Evolutionary conservation across 305 asterid species (phyloP), one percentile per base, ranked within the genome.

Genomic region (Fraxinus ornus): DNA sequence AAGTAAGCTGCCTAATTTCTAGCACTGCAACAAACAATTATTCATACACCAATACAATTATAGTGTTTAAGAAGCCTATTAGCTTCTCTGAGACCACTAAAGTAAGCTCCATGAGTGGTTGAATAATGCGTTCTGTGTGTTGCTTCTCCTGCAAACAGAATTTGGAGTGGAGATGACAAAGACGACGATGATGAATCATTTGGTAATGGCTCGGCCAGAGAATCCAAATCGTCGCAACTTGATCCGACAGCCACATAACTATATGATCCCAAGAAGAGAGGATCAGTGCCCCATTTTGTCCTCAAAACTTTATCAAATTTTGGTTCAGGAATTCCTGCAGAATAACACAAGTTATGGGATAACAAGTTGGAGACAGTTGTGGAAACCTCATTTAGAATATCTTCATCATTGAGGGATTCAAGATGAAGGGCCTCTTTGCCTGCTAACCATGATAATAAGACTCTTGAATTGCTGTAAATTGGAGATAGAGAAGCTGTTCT

Each of bases 51-150:
- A 80, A 82, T 71, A 89, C 81, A 88, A 49, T 91, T 88, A 74
- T 92, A 95, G 84, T 91, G 93, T 82, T 91, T 90, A 79, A 95
- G 97, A 83, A 95, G 96, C 93, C 99, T 92, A 81, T 84, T 87
- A 75, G 98, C 99, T 91, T 95, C 99, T 85, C 99, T 92, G 73
- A 93, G 90, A 77, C 99, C 99, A 82, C 99, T 95, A 81, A 85
- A 93, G 83, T 95, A 94, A 77, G 98, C 99, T 73, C 99, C 99
- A 74, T 95, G 99, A 55, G 98, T 95, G 4, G 99, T 95, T 13
- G 99, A 95, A 85, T 95, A 95, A 85, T 93, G 98, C 36, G 96
- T 94, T 85, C 86, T 88, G 78, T 95, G 99, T 13, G 99, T 94
- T 1, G 99, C 99, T 88, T 95, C 99, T 70, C 99, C 99, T 13